These are phyloP conservation scores for Phanerodontia chrysosporium DNA, from an alignment of 768 basidiomycete genomes.

Conservation along the genomic window DNA sequence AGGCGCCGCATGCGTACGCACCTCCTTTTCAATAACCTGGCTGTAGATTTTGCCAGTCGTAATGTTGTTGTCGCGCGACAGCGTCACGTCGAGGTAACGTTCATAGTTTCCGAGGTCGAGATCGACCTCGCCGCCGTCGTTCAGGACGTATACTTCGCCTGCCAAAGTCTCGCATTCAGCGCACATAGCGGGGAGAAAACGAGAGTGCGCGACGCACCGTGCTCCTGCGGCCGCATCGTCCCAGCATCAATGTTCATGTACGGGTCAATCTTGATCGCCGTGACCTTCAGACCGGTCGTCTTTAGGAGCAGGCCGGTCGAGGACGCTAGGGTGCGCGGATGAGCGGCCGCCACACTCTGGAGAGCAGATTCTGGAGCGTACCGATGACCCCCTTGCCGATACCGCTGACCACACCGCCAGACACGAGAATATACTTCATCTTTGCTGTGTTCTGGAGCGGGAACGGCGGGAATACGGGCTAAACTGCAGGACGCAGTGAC, in stretches of 20 bases:
- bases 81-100: slow-evolving; percentile 91
- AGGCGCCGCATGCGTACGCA: slow-evolving; percentile 29
- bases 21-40: slow-evolving; percentile 97
- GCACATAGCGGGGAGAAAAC: not conserved
- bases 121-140: slow-evolving; percentile 98
- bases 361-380: slow-evolving; percentile 37
- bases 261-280: slow-evolving; percentile 98
- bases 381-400: slow-evolving; percentile 99
- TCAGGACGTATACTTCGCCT: slow-evolving; percentile 98
- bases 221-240: slow-evolving; percentile 97
- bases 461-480: not conserved
- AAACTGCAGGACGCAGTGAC: slow-evolving; percentile 6
- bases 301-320: slow-evolving; percentile 95
- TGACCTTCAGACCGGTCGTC: slow-evolving; percentile 93
- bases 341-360: slow-evolving; percentile 14
- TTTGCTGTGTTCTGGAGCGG: slow-evolving; percentile 33
- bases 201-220: slow-evolving; percentile 57
- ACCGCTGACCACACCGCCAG: slow-evolving; percentile 96
- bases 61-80: slow-evolving; percentile 94
- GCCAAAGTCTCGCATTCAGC: not conserved
- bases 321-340: slow-evolving; percentile 57
- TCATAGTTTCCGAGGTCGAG: slow-evolving; percentile 98
- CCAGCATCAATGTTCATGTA: slow-evolving; percentile 99
- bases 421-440: slow-evolving; percentile 96
- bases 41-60: slow-evolving; percentile 98